These are phyloP conservation scores for Escovopsis sp. DNA, from an alignment of 2,329 filamentous ascomycete genomes.

Conservation along the genomic window DNA sequence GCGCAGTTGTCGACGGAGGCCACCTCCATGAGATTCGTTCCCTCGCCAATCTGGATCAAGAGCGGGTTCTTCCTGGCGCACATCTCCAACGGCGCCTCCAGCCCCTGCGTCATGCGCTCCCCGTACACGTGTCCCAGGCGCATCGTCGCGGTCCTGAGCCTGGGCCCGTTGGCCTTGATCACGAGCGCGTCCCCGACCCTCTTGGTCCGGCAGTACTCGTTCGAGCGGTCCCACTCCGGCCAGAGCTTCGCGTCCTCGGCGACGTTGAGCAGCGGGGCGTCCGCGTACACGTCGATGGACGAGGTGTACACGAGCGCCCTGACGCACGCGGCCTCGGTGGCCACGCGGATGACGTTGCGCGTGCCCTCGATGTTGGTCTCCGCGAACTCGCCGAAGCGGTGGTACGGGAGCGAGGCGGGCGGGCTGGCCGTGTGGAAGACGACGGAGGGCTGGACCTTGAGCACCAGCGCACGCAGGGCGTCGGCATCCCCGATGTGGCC, in stretches of 20 bases:
- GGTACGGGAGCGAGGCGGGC: conserved; percentile 10
- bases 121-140: conserved; percentile 20
- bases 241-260: conserved; percentile 13
- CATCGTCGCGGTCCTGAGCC: conserved; percentile 13
- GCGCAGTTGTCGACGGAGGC: conserved; percentile 15
- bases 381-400: conserved; percentile 8
- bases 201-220: conserved; percentile 18
- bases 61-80: conserved; percentile 20
- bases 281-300: conserved; percentile 14
- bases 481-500: conserved; percentile 13
- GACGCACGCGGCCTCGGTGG: conserved; percentile 8
- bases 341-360: conserved; percentile 11
- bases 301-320: conserved; percentile 20
- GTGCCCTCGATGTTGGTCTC: conserved; percentile 20
- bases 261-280: conserved; percentile 11
- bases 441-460: conserved; percentile 12
- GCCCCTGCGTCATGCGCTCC: conserved; percentile 15
- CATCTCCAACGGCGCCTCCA: conserved; percentile 17
- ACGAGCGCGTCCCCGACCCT: conserved; percentile 17
- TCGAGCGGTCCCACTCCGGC: conserved; percentile 9
- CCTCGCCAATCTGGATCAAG: conserved; percentile 13
- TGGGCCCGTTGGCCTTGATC: conserved; percentile 13
- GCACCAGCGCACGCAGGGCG: conserved; percentile 7
- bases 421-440: conserved; percentile 21
- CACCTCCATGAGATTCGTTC: conserved; percentile 14